Evolutionary conservation across 805 yeast genomes (phyloP).

Genomic region (Kazachstania africana): DNA sequence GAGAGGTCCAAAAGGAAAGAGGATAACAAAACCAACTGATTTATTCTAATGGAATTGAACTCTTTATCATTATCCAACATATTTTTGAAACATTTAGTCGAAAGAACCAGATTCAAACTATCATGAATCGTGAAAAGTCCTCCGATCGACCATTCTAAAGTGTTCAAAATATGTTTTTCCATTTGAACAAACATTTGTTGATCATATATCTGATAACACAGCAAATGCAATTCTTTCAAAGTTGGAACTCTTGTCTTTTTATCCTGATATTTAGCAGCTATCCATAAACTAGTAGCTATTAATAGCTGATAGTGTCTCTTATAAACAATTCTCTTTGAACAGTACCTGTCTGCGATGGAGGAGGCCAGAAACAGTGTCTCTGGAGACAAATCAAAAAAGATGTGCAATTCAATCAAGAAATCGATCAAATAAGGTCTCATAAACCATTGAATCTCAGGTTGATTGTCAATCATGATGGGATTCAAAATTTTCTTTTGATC

Average conservation of each 20-base stretch:
- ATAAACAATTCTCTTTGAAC: constrained; percentile 64
- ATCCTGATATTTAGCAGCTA: constrained; percentile 89
- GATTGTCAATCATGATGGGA: constrained; percentile 61
- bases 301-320: constrained; percentile 72
- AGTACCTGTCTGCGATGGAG: constrained; percentile 76
- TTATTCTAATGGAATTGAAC: constrained; percentile 2
- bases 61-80: background rate
- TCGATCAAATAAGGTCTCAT: constrained; percentile 80
- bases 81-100: background rate
- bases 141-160: constrained; percentile 50
- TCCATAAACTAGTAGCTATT: constrained; percentile 75
- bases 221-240: constrained; percentile 52
- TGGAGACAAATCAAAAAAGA: constrained; percentile 69
- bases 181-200: constrained; percentile 53
- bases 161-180: constrained; percentile 63
- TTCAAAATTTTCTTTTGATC: constrained; percentile 12
- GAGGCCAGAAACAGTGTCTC: constrained; percentile 77
- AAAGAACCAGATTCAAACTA: constrained; percentile 1
- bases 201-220: constrained; percentile 54
- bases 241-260: constrained; percentile 71
- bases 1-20: constrained; percentile 45
- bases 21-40: constrained; percentile 19
- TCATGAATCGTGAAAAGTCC: constrained; percentile 3
- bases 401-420: constrained; percentile 85
- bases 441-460: constrained; percentile 73